These are phyloP conservation scores for Pichia phayaonensis DNA, from an alignment of 805 yeast genomes.

Conservation along the genomic window DNA sequence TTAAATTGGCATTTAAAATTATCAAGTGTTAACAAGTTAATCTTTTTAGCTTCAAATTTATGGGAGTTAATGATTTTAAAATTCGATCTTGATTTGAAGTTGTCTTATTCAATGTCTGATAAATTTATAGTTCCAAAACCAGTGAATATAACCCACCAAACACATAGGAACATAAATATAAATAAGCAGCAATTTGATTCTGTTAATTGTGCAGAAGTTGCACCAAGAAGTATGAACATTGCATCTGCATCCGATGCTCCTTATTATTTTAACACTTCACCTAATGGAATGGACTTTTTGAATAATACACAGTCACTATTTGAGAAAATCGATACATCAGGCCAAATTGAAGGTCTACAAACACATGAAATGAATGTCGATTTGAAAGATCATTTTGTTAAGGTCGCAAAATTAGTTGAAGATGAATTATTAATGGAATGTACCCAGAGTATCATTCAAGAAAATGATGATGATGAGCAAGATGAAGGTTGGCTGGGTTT, in stretches of 20 bases:
- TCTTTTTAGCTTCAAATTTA: slow-evolving; percentile 15
- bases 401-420: slow-evolving; percentile 6
- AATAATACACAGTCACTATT: not conserved
- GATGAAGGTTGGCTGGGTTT: slow-evolving; percentile 19
- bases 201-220: slow-evolving; percentile 19
- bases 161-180: not conserved
- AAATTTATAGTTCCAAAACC: slow-evolving; percentile 11
- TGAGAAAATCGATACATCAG: not conserved
- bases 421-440: slow-evolving; percentile 8
- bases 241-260: slow-evolving; percentile 5
- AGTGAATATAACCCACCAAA: not conserved
- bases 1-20: slow-evolving; percentile 20
- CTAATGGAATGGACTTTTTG: not conserved
- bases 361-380: not conserved
- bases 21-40: slow-evolving; percentile 19
- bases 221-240: slow-evolving; percentile 17
- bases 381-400: slow-evolving; percentile 1
- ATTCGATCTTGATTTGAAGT: slow-evolving; percentile 10
- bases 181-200: not conserved
- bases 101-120: slow-evolving; percentile 6
- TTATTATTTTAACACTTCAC: not conserved
- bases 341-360: not conserved
- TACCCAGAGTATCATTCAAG: not conserved
- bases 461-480: slow-evolving; percentile 10
- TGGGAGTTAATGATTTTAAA: slow-evolving; percentile 21